Conservation (phyloP, 257 asterid genomes). For the Galeopsis tetrahit region DNA sequence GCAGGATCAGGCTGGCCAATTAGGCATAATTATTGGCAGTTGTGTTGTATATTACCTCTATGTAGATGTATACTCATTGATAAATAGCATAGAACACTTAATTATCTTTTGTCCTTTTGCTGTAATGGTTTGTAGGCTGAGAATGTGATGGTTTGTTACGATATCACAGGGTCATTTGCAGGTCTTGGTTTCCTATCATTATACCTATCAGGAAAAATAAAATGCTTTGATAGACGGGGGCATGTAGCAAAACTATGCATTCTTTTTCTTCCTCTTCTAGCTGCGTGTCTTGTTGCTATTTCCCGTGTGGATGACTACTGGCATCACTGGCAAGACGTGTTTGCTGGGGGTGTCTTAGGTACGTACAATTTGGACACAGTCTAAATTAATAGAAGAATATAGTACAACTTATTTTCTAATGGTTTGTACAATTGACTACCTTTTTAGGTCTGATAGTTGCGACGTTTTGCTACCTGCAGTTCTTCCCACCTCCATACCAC, state of each 20-base stretch:
- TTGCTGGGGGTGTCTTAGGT: constrained; percentile 91
- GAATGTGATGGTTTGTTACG: neutral
- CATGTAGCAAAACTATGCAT: constrained; percentile 86
- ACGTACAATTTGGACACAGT: constrained; percentile 16
- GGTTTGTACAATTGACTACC: constrained; percentile 1
- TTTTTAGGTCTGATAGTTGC: constrained; percentile 66
- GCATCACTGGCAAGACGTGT: constrained; percentile 99
- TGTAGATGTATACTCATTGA: neutral
- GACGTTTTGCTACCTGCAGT: constrained; percentile 81
- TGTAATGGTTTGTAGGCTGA: neutral
- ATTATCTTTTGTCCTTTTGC: neutral
- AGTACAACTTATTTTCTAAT: neutral
- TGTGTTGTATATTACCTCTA: neutral
- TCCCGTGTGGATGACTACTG: constrained; percentile 95
- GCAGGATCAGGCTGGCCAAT: neutral
- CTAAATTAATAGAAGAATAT: neutral
- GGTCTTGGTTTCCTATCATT: constrained; percentile 80
- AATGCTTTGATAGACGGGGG: constrained; percentile 76
- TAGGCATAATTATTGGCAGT: neutral
- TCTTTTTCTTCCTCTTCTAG: constrained; percentile 68
- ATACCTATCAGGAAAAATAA: constrained; percentile 83
- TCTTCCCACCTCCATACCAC: constrained; percentile 84
- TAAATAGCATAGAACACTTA: neutral
- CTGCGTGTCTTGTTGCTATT: constrained; percentile 78
- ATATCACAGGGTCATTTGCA: constrained; percentile 86